These are phyloP conservation scores for Lichtheimia hyalospora DNA, from an alignment of 371 early-diverging fungal genomes.

Conservation along the genomic window DNA sequence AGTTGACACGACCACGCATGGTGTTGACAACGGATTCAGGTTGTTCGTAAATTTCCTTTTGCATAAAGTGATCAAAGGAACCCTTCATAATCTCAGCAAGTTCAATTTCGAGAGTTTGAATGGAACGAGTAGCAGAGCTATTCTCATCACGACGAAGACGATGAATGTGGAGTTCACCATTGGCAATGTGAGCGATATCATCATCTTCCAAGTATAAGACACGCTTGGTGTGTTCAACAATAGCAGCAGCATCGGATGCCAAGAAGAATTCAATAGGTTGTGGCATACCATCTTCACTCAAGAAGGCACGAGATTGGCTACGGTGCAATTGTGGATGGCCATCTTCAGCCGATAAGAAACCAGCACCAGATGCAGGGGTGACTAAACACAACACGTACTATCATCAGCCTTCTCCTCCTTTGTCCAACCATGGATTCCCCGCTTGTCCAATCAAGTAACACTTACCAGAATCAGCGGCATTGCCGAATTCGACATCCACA, in stretches of 20 bases:
- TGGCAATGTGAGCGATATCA: constrained; percentile 94
- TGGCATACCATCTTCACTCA: constrained; percentile 87
- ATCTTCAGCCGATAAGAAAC: constrained; percentile 36
- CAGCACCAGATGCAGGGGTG: constrained; percentile 20
- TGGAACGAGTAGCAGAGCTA: constrained; percentile 75
- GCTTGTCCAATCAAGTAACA: too few species aligned
- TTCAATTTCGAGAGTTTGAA: constrained; percentile 96
- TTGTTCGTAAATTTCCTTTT: constrained; percentile 99
- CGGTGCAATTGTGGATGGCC: constrained; percentile 68
- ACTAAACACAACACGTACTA: neutral
- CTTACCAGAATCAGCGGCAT: constrained; percentile 17
- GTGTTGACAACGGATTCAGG: constrained; percentile 98
- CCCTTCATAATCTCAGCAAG: constrained; percentile 97
- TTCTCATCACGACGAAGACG: constrained; percentile 91
- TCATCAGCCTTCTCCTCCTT: neutral
- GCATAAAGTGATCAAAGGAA: constrained; percentile 97
- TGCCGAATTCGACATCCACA: constrained; percentile 72
- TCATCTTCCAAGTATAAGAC: constrained; percentile 97
- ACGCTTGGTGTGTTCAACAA: constrained; percentile 98
- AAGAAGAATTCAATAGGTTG: constrained; percentile 96
- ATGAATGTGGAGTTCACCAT: constrained; percentile 94
- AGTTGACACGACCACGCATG: constrained; percentile 98
- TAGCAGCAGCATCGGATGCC: constrained; percentile 96
- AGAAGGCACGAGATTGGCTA: constrained; percentile 89
- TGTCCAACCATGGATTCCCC: neutral